A percentile compares a stretch with the other conserved stretches of the same genome.
These are phyloP conservation scores for Eimeria tenella DNA, from an alignment of 169 alveolate species.

Conservation along the genomic window DNA sequence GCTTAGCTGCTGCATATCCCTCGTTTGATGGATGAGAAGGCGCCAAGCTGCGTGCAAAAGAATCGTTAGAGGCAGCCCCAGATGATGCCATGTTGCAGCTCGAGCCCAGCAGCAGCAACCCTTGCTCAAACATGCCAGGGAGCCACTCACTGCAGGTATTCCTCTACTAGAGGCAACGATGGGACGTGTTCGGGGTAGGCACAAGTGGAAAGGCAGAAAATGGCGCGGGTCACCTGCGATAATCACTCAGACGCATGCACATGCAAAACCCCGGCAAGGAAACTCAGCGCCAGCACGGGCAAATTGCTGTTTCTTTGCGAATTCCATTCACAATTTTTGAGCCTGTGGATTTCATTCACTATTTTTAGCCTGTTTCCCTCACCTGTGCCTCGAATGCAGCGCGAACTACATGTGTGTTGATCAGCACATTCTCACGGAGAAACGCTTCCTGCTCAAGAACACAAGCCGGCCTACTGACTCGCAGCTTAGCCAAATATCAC, in stretches of 20 bases:
- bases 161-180: slow-evolving; percentile 71
- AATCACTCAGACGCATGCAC: background rate
- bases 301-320: too few species aligned
- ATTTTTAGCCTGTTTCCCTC: background rate
- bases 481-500: too few species aligned
- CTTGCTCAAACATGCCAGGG: background rate
- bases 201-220: slow-evolving; percentile 83
- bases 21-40: slow-evolving; percentile 83
- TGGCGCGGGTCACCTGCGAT: slow-evolving; percentile 72
- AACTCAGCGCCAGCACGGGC: too few species aligned
- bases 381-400: slow-evolving; percentile 46
- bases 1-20: slow-evolving; percentile 83
- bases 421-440: slow-evolving; percentile 78
- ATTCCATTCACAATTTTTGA: too few species aligned
- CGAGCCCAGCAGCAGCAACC: background rate
- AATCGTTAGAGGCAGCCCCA: background rate
- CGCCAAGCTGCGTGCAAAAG: slow-evolving; percentile 62
- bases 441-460: slow-evolving; percentile 72
- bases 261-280: background rate
- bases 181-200: slow-evolving; percentile 79
- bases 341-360: too few species aligned
- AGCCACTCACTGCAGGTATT: slow-evolving; percentile 71
- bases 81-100: background rate
- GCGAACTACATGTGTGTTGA: slow-evolving; percentile 77
- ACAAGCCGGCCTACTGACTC: background rate